A percentile compares a stretch with the other conserved stretches of the same genome.
Conservation (phyloP, 2,329 filamentous ascomycete species). For the Fusarium palustre region DNA sequence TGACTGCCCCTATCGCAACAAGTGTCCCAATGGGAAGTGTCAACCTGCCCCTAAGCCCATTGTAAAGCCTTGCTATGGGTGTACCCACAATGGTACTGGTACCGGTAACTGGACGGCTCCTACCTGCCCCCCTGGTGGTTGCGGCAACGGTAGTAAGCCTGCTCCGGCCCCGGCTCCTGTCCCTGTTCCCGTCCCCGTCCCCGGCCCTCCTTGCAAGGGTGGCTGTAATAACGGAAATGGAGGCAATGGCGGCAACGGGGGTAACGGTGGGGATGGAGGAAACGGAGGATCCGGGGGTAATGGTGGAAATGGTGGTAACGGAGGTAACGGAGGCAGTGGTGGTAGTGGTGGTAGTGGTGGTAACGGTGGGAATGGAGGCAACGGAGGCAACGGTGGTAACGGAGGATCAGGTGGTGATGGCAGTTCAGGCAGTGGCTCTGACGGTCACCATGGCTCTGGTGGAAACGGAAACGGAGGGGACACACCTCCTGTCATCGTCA, state of each 20-base stretch:
- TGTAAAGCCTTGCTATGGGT: slow-evolving; percentile 33
- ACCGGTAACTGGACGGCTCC: slow-evolving; percentile 38
- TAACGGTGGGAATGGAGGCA: background rate
- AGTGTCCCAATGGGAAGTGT: slow-evolving; percentile 30
- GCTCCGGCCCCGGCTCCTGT: slow-evolving; percentile 14
- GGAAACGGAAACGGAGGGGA: background rate
- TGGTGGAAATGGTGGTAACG: background rate
- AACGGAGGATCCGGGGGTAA: background rate
- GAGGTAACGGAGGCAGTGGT: background rate
- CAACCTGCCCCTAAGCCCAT: slow-evolving; percentile 10
- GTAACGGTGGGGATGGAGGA: background rate
- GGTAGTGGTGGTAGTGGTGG: background rate
- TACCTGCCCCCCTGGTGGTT: slow-evolving; percentile 32
- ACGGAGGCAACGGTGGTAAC: background rate
- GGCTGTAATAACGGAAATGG: background rate
- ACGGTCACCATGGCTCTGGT: slow-evolving; percentile 3
- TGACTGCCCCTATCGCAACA: slow-evolving; percentile 38
- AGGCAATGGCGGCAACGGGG: background rate
- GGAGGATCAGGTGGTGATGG: background rate
- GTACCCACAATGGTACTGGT: slow-evolving; percentile 15
- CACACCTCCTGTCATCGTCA: slow-evolving; percentile 22
- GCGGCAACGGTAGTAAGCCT: slow-evolving; percentile 27
- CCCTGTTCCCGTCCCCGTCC: slow-evolving; percentile 1
- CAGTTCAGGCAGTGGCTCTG: slow-evolving; percentile 1
- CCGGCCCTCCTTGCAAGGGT: background rate